Conservation (phyloP, 345 rosid genomes). For the Aquilaria yunnanensis region DNA sequence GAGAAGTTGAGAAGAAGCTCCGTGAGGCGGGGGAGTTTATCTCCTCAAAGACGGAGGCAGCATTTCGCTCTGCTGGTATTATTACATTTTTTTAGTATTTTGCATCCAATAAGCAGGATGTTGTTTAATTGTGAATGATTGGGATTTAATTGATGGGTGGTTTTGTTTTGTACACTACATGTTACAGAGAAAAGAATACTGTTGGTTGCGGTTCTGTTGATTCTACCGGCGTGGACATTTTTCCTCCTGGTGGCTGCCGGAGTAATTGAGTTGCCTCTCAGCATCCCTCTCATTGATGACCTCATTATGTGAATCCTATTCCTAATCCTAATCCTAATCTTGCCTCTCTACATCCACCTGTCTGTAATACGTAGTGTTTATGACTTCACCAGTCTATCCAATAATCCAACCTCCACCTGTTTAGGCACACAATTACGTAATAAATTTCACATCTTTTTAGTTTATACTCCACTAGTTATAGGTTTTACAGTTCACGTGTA, state of each 20-base stretch:
- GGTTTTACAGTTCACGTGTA: too few species aligned
- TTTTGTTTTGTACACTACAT: background rate
- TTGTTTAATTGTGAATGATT: background rate
- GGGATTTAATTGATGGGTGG: background rate
- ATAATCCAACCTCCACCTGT: too few species aligned
- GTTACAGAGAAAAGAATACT: constrained; percentile 53
- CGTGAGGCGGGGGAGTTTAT: constrained; percentile 73
- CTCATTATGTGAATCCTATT: constrained; percentile 43
- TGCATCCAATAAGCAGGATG: too few species aligned
- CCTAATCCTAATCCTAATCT: too few species aligned
- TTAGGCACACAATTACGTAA: too few species aligned
- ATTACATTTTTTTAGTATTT: background rate
- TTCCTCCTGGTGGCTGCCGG: constrained; percentile 57
- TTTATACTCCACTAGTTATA: too few species aligned
- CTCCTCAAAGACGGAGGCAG: constrained; percentile 31
- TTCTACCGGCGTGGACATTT: constrained; percentile 58
- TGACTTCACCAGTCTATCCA: too few species aligned
- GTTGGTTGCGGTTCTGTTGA: constrained; percentile 39
- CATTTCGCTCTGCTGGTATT: constrained; percentile 55
- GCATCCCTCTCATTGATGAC: constrained; percentile 52
- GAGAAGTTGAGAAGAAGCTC: constrained; percentile 54
- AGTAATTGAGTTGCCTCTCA: constrained; percentile 53
- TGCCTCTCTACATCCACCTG: too few species aligned
- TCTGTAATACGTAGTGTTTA: too few species aligned
- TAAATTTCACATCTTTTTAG: too few species aligned